A percentile compares a stretch with the other conserved stretches of the same genome.
These are phyloP conservation scores for Stereocaulon alpinum DNA, from an alignment of 495 filamentous ascomycete species.

Conservation along the genomic window DNA sequence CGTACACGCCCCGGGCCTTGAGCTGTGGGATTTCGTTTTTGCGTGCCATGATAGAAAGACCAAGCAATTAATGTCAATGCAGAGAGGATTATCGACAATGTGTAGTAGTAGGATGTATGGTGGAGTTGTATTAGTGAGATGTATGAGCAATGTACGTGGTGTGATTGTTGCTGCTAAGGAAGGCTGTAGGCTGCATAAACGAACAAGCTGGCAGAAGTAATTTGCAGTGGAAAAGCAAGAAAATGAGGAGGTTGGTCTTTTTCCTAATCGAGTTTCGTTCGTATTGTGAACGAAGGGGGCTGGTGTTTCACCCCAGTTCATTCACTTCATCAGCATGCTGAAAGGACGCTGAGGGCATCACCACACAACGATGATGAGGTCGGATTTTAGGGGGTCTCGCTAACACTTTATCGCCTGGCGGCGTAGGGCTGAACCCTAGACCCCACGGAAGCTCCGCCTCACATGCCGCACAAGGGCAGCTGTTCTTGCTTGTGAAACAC, in stretches of 20 bases:
- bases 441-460: neutral
- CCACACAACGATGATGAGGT: conserved; percentile 6
- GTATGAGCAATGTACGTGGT: conserved; percentile 12
- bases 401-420: conserved; percentile 5
- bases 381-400: conserved; percentile 13
- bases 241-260: conserved; percentile 16
- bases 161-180: conserved; percentile 1
- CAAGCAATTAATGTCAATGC: neutral
- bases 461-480: conserved; percentile 4
- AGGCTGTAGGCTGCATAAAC: conserved; percentile 7
- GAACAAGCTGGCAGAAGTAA: conserved; percentile 5
- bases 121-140: neutral
- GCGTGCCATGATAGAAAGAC: conserved; percentile 23
- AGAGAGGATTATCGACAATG: neutral
- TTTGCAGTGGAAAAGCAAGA: neutral
- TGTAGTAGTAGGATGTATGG: neutral
- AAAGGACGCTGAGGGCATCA: neutral
- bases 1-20: conserved; percentile 39
- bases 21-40: conserved; percentile 46
- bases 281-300: conserved; percentile 7
- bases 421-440: neutral
- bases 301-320: conserved; percentile 11
- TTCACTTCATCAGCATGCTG: conserved; percentile 6
- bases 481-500: neutral
- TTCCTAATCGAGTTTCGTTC: neutral